Conservation (phyloP, 2,329 filamentous ascomycete genomes). For the Pyrenochaeta sp. region DNA sequence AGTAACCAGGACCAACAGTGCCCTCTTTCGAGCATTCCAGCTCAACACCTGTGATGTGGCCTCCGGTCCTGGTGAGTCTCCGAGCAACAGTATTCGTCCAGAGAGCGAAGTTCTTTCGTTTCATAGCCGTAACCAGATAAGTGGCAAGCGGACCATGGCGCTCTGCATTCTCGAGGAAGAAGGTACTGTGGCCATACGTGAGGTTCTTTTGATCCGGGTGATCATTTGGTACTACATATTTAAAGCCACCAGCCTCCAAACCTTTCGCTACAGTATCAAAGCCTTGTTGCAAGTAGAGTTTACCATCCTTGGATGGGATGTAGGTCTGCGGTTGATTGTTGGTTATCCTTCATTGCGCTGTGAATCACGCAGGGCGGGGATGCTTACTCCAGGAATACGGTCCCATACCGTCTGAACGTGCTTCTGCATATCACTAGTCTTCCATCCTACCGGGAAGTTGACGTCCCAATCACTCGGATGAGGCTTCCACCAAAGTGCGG, state of each 20-base stretch:
- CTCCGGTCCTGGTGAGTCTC: conserved; percentile 68
- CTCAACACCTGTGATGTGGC: conserved; percentile 69
- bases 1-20: conserved; percentile 52
- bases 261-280: conserved; percentile 68
- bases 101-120: conserved; percentile 69
- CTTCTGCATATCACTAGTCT: conserved; percentile 65
- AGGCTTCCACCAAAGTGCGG: conserved; percentile 71
- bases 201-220: conserved; percentile 69
- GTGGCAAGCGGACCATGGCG: conserved; percentile 73
- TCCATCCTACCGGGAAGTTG: conserved; percentile 76
- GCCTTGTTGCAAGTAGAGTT: conserved; percentile 69
- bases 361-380: background rate
- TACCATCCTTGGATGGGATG: conserved; percentile 68
- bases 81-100: conserved; percentile 70
- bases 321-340: conserved; percentile 60
- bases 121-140: conserved; percentile 68
- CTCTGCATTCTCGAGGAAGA: conserved; percentile 71
- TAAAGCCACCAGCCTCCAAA: conserved; percentile 67
- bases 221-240: conserved; percentile 66
- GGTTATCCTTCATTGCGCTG: background rate
- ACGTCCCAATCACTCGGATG: conserved; percentile 72
- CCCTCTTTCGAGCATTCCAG: conserved; percentile 63
- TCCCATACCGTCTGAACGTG: conserved; percentile 68
- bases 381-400: conserved; percentile 63
- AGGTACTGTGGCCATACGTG: conserved; percentile 65